Evolutionary conservation across 208 protist genomes (phyloP), one percentile per base, ranked within the genome.

Genomic region (Trypanosoma brucei): DNA sequence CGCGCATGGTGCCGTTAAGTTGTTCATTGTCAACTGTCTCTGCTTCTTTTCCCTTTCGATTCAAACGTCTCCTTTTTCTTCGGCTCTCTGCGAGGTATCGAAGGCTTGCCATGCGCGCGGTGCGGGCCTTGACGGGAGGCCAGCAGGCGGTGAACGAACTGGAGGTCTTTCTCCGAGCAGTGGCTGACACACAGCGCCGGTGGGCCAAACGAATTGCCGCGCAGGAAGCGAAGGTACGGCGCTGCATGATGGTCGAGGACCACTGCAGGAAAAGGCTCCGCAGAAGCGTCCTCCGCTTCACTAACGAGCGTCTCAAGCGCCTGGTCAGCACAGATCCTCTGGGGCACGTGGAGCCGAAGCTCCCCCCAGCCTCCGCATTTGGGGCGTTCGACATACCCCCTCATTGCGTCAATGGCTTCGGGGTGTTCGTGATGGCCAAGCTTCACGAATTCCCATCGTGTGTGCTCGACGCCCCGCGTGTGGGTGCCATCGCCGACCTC

Each of bases 191-290:
- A 0, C 77, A 89, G 68, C 79, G 82, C 8, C 72, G 71, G 3
- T 93, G 87, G 87, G 62, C 65, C 31, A 75, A 78, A 40, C 72
- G 75, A 49, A 86, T 93, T 40, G 70, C 73, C 5, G 48, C 62
- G 7, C 72, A 84, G 38, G 87, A 93, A 68, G 88, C 51, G 13
- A 66, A 88, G 33, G 81, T 93, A 9, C 83, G 87, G 13, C 62
- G 78, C 1, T 67, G 82, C 33, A 93, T 93, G 87, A 79, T 89
- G 50, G 51, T 79, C n/a, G 83, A 93, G 66, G 81, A 89, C 54
- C 75, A 85, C 50, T 78, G 74, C 50, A 64, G 81, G 31, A 77
- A 85, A 39, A 72, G 72, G 55, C 78, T 94, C 6, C 55, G 63
- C 8, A 78, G 72, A 40, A 79, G 70, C 38, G 82, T 88, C n/a